Evolutionary conservation across 2,329 filamentous ascomycete genomes (phyloP), one percentile per base, ranked within the genome.

Genomic region (Colletotrichum australisinense): DNA sequence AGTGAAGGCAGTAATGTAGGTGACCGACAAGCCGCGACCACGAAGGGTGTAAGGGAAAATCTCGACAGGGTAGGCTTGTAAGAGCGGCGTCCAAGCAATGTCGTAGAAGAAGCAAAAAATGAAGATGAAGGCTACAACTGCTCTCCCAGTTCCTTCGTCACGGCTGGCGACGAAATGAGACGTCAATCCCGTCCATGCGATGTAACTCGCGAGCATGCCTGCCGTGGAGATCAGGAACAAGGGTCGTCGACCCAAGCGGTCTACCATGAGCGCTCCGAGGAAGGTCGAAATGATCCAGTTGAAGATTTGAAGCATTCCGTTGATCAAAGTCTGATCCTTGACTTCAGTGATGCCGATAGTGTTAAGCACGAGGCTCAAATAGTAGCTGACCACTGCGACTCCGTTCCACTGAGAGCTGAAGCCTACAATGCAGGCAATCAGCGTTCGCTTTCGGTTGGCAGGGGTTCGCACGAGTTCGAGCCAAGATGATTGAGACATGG

Each of bases 221-320:
- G 72, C 77, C 9, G 82, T 82, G 6, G 80, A 82, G 49, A 82
- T 81, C 59, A 88, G 83, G n/a, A 88, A 81, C 1, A 86, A 81
- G 75, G 86, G 87, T 69, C 87, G 57, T 19, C 75, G 70, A 28
- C 75, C 75, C 6, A 77, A 77, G 16, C 79, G 83, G 76, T 88
- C 86, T 42, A 88, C 78, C 56, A 86, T 78, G 22, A 79, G 76
- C 71, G 88, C 82, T 64, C 85, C 85, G 6, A 70, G 68, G 42
- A 69, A 72, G 11, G 69, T 72, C 2, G 69, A 68, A 19, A 72
- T 64, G n/a, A 72, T 28, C 65, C 65, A 72, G 65, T 72, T 72
- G 53, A 58, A 69, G 7, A 72, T 72, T 28, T 72, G 65, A 3
- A 72, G 42, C 11, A 72, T 16, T 6, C 82, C 84, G 71, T 85